phyloP scores from a whole-genome alignment of 306 rosid species.

The Luffa acutangula region DNA sequence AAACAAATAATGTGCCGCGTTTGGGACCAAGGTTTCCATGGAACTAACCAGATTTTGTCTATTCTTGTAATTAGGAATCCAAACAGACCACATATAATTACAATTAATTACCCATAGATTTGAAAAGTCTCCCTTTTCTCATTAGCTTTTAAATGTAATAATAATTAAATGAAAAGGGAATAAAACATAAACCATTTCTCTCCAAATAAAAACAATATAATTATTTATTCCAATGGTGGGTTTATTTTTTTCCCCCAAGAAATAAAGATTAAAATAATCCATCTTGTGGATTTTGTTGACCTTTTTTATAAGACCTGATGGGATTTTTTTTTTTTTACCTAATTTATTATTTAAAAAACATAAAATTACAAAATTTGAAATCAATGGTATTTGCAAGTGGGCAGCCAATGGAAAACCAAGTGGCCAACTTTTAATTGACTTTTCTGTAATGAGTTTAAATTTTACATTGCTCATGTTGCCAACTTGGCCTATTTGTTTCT shows the following conservation, averaged over 20 bases:
- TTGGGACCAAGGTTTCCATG: not conserved
- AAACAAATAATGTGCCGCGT: not conserved
- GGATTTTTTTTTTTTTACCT: not conserved
- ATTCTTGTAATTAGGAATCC: not conserved
- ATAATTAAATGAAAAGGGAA: not conserved
- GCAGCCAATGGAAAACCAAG: not conserved
- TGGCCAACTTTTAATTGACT: not conserved
- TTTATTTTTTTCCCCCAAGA: not conserved
- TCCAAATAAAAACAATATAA: not conserved
- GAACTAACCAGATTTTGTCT: not conserved
- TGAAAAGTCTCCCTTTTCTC: not conserved
- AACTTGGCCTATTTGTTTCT: not conserved
- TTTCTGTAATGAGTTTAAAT: not conserved
- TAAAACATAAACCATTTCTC: not conserved
- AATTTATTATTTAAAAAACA: not conserved
- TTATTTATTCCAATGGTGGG: not conserved
- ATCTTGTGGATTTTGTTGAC: not conserved
- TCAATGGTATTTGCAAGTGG: conserved; percentile 5
- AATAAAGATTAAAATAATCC: not conserved
- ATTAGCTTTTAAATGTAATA: not conserved
- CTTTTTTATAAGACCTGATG: not conserved
- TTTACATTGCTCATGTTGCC: not conserved
- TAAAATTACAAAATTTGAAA: not conserved
- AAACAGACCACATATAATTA: not conserved
- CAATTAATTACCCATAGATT: not conserved